Conservation (phyloP, 352 stramenopile genomes). For the Phytophthora citrophthora region DNA sequence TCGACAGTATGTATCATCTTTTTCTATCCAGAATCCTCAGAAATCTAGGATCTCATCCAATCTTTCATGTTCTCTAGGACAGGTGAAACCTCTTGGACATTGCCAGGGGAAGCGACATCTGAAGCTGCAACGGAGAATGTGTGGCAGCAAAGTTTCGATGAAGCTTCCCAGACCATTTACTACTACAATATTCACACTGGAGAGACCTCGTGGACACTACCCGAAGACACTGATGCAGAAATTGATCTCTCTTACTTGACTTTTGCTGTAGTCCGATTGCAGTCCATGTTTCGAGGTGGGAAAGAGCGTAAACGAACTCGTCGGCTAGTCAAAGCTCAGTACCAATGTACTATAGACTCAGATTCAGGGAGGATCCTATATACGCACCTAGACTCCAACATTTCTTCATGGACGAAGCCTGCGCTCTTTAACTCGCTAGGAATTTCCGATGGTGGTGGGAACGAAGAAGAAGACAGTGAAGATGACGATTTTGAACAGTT, state of each 20-base stretch:
- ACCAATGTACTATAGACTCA: conserved; percentile 44
- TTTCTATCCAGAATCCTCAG: not conserved
- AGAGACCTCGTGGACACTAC: conserved; percentile 73
- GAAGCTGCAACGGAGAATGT: conserved; percentile 20
- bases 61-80: conserved; percentile 36
- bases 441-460: conserved; percentile 29
- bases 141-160: conserved; percentile 72
- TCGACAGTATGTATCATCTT: conserved; percentile 34
- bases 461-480: conserved; percentile 28
- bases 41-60: not conserved
- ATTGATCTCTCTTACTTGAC: conserved; percentile 50
- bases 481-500: conserved; percentile 50
- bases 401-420: conserved; percentile 49
- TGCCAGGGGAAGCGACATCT: conserved; percentile 32
- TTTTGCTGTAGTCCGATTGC: conserved; percentile 56
- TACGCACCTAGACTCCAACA: conserved; percentile 45
- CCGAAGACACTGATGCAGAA: conserved; percentile 29
- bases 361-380: conserved; percentile 51
- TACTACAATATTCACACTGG: conserved; percentile 76
- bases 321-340: conserved; percentile 41
- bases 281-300: conserved; percentile 50
- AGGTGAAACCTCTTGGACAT: conserved; percentile 65
- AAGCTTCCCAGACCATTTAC: conserved; percentile 68
- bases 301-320: conserved; percentile 39
- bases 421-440: conserved; percentile 41